Evolutionary conservation across 768 basidiomycete species (phyloP), one percentile per base, ranked within the genome.

Genomic region (Pleurotus ostreatus): DNA sequence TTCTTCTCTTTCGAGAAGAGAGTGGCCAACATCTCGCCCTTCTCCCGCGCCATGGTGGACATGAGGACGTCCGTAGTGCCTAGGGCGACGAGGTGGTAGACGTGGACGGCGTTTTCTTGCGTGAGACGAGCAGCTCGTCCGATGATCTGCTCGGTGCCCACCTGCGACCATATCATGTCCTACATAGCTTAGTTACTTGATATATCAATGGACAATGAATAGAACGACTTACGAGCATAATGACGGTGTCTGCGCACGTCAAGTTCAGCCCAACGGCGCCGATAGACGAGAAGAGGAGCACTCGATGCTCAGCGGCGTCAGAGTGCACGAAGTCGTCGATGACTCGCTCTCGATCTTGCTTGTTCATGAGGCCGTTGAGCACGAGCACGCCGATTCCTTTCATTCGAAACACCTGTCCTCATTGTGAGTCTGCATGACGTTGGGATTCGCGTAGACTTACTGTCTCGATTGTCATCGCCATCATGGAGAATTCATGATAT

Each of bases 61-160:
- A 58, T 60, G 5, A 52, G 6, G 0, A 57, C 49, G 25, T 60
- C 59, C 6, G 59, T 57, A n/a, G n/a, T 0, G 56, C 57, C 0
- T 40, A 11, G 0, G 53, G 5, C 8, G 59, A n/a, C 49, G n/a
- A 57, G 11, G 13, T 45, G 39, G 26, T 60, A 60, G 4, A 60
- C 30, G 41, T 49, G 38, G 25, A 60, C 56, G 8, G 25, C 20
- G 7, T 57, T 52, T 4, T 38, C 20, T 20, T 60, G 59, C n/a
- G 57, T 56, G 3, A 60, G 26, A 5, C 49, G 48, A 5, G 49
- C 39, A 8, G 39, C n/a, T 0, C 56, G 30, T 3, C 59, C 56
- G 0, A 60, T 22, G 16, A 57, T 56, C 34, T 60, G 59, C 6
- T 40, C 45, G 0, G n/a, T 18, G 0, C 15, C 46, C 8, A 60